phyloP scores from a whole-genome alignment of 495 filamentous ascomycete species.

The Tuber melanosporum region DNA sequence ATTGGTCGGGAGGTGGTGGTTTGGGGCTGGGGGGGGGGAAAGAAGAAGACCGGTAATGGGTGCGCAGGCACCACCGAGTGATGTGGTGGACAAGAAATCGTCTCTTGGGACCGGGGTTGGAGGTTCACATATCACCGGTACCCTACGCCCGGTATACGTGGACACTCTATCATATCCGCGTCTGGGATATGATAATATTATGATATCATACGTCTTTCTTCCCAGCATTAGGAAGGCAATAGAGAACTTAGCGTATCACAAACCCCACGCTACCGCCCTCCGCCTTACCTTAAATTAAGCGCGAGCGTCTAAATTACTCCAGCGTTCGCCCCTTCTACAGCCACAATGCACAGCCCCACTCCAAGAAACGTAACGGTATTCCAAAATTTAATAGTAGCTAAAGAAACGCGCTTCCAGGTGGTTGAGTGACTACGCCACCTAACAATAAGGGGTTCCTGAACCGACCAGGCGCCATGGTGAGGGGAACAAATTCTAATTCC shows the following conservation, averaged over 20 bases:
- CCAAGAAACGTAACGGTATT: not conserved
- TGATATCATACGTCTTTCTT: not conserved
- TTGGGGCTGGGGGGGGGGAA: not conserved
- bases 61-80: not conserved
- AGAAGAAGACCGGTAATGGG: not conserved
- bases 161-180: not conserved
- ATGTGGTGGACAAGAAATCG: not conserved
- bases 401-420: not conserved
- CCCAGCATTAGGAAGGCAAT: not conserved
- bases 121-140: not conserved
- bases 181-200: not conserved
- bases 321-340: not conserved
- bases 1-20: not conserved
- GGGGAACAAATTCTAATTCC: not conserved
- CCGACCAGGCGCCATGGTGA: not conserved
- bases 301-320: not conserved
- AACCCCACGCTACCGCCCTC: not conserved
- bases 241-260: not conserved
- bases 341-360: not conserved
- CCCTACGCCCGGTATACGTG: not conserved
- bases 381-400: too few relatives aligned
- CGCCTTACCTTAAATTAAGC: not conserved
- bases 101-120: not conserved
- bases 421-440: not conserved
- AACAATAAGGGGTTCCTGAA: not conserved